Conservation (phyloP, 2,329 filamentous ascomycete genomes). For the Curvularia verruculosa region DNA sequence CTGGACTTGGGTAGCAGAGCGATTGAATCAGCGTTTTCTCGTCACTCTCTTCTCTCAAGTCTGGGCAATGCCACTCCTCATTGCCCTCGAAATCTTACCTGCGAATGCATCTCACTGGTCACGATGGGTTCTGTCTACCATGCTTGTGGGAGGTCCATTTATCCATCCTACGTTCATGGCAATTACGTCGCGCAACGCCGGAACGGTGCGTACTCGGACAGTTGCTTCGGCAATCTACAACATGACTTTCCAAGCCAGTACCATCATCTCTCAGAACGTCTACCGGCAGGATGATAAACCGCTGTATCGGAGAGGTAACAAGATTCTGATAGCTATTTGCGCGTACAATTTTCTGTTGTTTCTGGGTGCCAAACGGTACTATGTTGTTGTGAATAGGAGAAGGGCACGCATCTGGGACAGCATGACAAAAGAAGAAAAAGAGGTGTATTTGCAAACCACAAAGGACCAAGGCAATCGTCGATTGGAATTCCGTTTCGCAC, state of each 20-base stretch:
- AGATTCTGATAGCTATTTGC: conserved; percentile 58
- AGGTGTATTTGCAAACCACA: conserved; percentile 45
- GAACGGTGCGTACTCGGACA: conserved; percentile 52
- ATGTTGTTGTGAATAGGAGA: conserved; percentile 57
- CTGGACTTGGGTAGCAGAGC: conserved; percentile 58
- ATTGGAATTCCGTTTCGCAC: conserved; percentile 26
- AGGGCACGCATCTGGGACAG: conserved; percentile 38
- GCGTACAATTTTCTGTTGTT: conserved; percentile 59
- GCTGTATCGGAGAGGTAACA: conserved; percentile 61
- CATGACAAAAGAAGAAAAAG: conserved; percentile 45
- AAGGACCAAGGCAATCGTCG: conserved; percentile 48
- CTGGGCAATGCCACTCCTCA: conserved; percentile 49
- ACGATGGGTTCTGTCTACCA: conserved; percentile 47
- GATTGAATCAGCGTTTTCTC: conserved; percentile 59
- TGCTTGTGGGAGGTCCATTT: conserved; percentile 53
- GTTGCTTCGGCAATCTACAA: conserved; percentile 54
- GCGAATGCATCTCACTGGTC: conserved; percentile 45
- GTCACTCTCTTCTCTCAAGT: conserved; percentile 51
- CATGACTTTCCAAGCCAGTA: conserved; percentile 44
- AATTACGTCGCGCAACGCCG: conserved; percentile 52
- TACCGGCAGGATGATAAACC: conserved; percentile 61
- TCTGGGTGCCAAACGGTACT: conserved; percentile 60
- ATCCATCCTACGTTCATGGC: conserved; percentile 54
- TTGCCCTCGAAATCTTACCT: conserved; percentile 46
- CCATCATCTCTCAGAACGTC: conserved; percentile 52